Evolutionary conservation across 1,139 yeast genomes (phyloP), one percentile per base, ranked within the genome.

Genomic region (Magnusiomyces clavatus): DNA sequence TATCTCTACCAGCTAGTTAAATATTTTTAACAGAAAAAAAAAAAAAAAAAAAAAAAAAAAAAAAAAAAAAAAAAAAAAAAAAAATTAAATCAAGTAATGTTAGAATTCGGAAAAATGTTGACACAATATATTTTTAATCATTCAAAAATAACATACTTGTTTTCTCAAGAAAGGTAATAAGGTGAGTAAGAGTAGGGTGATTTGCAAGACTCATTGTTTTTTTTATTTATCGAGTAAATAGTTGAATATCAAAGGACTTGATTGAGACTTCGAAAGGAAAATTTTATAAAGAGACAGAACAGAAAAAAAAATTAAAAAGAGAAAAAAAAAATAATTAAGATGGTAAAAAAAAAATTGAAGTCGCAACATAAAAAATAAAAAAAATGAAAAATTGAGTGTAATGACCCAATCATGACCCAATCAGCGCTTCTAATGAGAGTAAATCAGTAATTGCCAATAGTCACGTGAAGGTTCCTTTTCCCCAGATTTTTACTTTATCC

Each of bases 121-220:
- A n/a, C n/a, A n/a, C n/a, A n/a, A n/a, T n/a, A n/a, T n/a, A n/a
- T n/a, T n/a, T n/a, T n/a, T n/a, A n/a, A n/a, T n/a, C n/a, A n/a
- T n/a, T n/a, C 35, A 29, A 19, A 29, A 17, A 17, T 69, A n/a
- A 66, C 66, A 73, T 75, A 38, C 83, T 83, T 14, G 86, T 75
- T 48, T 80, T 71, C 63, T 85, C 89, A 61, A 84, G 71, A 64
- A 82, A 83, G 64, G 74, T 77, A 65, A 86, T 74, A 41, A 83
- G 67, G 61, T 82, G 83, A 55, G 76, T 70, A 54, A 84, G 71
- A 2, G 86, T 74, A 19, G 96, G 96, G 68, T 88, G 96, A 67
- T 55, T 57, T 31, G 63, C 58, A 16, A 58, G 47, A 35, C 60
- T 50, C 60, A 56, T 56, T 19, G 16, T 51, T 37, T 24, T 11